phyloP scores from a whole-genome alignment of 1,284 basidiomycete species.

The Sutorius eximius region DNA sequence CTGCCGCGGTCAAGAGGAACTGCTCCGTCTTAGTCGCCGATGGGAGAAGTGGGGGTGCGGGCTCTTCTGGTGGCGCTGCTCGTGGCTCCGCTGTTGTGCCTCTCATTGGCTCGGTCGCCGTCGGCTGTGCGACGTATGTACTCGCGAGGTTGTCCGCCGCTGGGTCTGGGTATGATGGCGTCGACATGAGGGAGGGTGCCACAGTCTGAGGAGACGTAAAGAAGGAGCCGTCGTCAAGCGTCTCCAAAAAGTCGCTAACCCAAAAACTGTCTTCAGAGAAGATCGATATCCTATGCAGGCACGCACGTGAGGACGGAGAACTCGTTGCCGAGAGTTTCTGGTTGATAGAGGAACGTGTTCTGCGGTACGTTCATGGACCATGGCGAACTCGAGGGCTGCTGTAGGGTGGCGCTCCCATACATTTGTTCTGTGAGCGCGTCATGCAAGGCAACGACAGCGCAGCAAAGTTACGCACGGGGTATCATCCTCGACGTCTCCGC shows the following conservation, averaged over 20 bases:
- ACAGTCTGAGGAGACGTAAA: constrained; percentile 56
- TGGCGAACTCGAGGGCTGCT: constrained; percentile 39
- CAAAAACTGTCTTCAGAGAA: not conserved
- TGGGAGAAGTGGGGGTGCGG: constrained; percentile 50
- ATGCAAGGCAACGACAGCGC: constrained; percentile 10
- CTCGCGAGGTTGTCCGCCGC: constrained; percentile 9
- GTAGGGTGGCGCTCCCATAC: constrained; percentile 32
- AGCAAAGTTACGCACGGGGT: constrained; percentile 9
- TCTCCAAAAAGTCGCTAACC: constrained; percentile 76
- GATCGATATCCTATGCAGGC: not conserved
- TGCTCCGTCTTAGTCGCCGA: constrained; percentile 78
- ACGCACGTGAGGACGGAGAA: constrained; percentile 79
- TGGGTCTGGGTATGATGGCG: constrained; percentile 38
- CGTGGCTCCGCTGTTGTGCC: constrained; percentile 14
- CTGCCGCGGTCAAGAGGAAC: constrained; percentile 92
- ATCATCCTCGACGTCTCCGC: constrained; percentile 19
- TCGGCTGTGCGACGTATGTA: constrained; percentile 17
- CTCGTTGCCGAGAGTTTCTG: constrained; percentile 74
- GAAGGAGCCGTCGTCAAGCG: constrained; percentile 71
- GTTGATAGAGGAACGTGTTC: constrained; percentile 59
- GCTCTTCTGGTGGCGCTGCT: constrained; percentile 26
- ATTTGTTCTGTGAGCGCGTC: constrained; percentile 31
- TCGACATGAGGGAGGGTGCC: constrained; percentile 49
- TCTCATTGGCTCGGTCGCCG: constrained; percentile 19
- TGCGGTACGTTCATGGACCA: constrained; percentile 57